Evolutionary conservation across 768 basidiomycete genomes (phyloP).

Genomic region (Tulasnella sp.): DNA sequence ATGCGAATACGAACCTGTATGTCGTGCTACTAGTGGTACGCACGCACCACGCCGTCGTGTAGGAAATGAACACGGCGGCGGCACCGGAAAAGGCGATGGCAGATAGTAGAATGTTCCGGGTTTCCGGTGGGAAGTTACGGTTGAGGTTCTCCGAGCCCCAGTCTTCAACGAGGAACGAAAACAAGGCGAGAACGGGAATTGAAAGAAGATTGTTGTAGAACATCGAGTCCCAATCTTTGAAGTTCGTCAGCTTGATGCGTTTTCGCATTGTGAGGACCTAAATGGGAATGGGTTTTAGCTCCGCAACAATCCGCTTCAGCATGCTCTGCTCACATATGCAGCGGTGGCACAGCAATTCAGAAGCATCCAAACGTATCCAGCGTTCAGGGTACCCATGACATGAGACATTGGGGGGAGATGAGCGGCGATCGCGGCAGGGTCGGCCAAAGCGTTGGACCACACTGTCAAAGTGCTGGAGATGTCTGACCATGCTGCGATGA

Average conservation of each 20-base stretch:
- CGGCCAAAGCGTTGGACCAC: slow-evolving; percentile 22
- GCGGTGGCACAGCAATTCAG: slow-evolving; percentile 84
- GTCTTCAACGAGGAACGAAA: slow-evolving; percentile 76
- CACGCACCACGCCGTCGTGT: slow-evolving; percentile 97
- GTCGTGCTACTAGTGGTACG: slow-evolving; percentile 93
- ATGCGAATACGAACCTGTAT: slow-evolving; percentile 61
- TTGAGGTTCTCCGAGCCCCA: slow-evolving; percentile 71
- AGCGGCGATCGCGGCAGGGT: slow-evolving; percentile 33
- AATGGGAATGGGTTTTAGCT: background rate
- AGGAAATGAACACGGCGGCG: slow-evolving; percentile 94
- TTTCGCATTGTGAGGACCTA: slow-evolving; percentile 95
- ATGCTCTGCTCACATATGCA: slow-evolving; percentile 53
- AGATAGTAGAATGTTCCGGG: slow-evolving; percentile 61
- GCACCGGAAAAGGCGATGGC: slow-evolving; percentile 96
- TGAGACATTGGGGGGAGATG: slow-evolving; percentile 14
- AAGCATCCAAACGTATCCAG: slow-evolving; percentile 95
- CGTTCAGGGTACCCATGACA: slow-evolving; percentile 36
- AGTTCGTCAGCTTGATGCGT: slow-evolving; percentile 85
- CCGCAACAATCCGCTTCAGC: background rate
- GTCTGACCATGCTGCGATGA: slow-evolving; percentile 96
- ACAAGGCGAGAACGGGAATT: slow-evolving; percentile 75
- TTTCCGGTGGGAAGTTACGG: slow-evolving; percentile 82
- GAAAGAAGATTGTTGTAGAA: slow-evolving; percentile 96
- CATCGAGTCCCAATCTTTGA: slow-evolving; percentile 98
- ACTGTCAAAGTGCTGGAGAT: slow-evolving; percentile 35